A percentile compares a stretch with the other conserved stretches of the same genome.
These are phyloP conservation scores for Fusarium domesticum DNA, from an alignment of 2,329 filamentous ascomycete species.

Conservation along the genomic window DNA sequence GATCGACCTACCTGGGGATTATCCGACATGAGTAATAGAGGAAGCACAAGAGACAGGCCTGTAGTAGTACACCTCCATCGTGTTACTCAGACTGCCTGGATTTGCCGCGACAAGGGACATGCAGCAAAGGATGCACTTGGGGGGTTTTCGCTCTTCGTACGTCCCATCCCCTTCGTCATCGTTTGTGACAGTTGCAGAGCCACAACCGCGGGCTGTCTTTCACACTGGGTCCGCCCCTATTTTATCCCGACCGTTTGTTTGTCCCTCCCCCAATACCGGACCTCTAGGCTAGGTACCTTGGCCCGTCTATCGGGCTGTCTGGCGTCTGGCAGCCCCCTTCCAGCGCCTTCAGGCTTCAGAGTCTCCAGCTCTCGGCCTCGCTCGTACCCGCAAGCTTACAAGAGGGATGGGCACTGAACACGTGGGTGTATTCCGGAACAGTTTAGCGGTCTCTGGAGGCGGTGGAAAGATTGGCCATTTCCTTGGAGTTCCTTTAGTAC, in stretches of 20 bases:
- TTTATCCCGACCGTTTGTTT: neutral
- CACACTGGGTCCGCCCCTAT: neutral
- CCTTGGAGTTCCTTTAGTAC: slow-evolving; percentile 14
- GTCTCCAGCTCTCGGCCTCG: slow-evolving; percentile 6
- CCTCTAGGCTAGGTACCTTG: neutral
- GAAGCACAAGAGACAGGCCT: neutral
- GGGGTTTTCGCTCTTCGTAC: neutral
- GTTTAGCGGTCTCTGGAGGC: slow-evolving; percentile 26
- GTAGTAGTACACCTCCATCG: neutral
- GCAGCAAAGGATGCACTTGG: neutral
- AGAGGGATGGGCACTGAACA: slow-evolving; percentile 23
- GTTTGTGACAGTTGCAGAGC: neutral
- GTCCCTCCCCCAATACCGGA: neutral
- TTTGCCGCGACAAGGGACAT: neutral
- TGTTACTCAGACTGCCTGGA: neutral
- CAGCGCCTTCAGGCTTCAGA: neutral
- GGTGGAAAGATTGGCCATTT: slow-evolving; percentile 28
- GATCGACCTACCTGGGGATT: neutral
- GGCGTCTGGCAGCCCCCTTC: neutral
- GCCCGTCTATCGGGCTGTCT: no score
- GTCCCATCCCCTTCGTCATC: neutral
- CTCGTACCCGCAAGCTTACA: slow-evolving; percentile 19
- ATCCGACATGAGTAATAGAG: neutral
- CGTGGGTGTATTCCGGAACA: slow-evolving; percentile 29
- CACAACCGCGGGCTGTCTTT: neutral